Base-by-base conservation (phyloP, 2,329 filamentous ascomycete species). In the Pseudogymnoascus verrucosus region DNA sequence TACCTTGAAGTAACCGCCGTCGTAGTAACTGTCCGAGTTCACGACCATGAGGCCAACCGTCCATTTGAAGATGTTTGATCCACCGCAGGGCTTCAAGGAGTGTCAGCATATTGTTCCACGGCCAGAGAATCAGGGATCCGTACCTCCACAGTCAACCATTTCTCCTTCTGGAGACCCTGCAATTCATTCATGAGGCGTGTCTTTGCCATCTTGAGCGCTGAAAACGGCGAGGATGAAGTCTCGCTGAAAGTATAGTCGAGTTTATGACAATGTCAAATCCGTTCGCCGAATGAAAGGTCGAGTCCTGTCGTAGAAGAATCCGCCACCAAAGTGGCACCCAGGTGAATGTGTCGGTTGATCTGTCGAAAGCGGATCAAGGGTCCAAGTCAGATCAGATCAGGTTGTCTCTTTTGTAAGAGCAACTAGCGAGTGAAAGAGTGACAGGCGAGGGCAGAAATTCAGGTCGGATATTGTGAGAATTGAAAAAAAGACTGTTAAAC, bases 81-180 rank as follows among this genome's bases (percentile, higher is more conserved):
- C 85, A 68, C 91, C 84, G 37, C 92, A 81, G 85, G 95, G 71
- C 71, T 71, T 61, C 37, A 51, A 1, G 5, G 37, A 60, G 5
- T 36, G 65, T 71, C 60, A 71, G 65, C 34, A 64, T 40, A 39
- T 28, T 37, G n/a, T 6, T 28, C 26, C 10, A 44, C 36, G 21
- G 64, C 65, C 21, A 63, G 51, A 11, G n/a, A 60, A 63, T 57
- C 63, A 31, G 60, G 34, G 40, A 60, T 44, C 72, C 83, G 66
- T 76, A 92, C 90, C 74, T 96, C 89, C 69, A 97, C 91, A 70
- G 93, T 86, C 16, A 96, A 89, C 93, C 93, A 99, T 74, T 91
- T 91, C 81, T 97, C 93, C 76, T 95, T 92, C 63, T 85, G 82
- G 42, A 98, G 83, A 51, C 84, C 82, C 76, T 89, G 89, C 78